Base-by-base conservation (phyloP, 1,284 basidiomycete genomes). In the Takashimella tepidaria region DNA sequence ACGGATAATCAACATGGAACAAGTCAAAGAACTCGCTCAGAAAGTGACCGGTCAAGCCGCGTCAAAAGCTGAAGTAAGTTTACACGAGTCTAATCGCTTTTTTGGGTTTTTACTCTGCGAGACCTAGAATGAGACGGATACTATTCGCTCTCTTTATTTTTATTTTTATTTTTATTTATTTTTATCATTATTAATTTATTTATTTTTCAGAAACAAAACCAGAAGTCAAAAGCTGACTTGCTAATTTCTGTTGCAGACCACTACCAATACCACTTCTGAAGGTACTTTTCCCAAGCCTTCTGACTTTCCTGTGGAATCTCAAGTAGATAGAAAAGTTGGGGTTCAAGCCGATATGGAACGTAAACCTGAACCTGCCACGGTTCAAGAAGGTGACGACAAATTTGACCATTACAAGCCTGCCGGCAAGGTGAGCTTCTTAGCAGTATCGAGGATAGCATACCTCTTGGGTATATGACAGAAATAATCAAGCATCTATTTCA, bases 351-450 rank as follows among this genome's bases (percentile, higher is more conserved):
- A 71, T 41, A 73, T 71, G 68, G 57, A 55, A 47, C 59, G 58
- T 22, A 66, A 68, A 51, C 70, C 70, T 37, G 56, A 61, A 31
- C 20, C 53, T 12, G 64, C 63, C 1, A 66, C 66, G n/a, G 59
- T 69, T 27, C 66, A 72, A 49, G 67, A 77, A 50, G 75, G 73
- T 16, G 64, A 75, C 24, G 68, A 76, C 21, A 70, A 67, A 45
- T 75, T 76, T 55, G 70, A 71, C 45, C 63, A 70, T 31, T 77
- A 78, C 71, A 69, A 72, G 64, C 63, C 71, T 48, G 64, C 66
- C 44, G 63, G 62, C 42, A 69, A 63, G 66, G 63, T 65, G 50
- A 49, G 64, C 31, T 16, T 37, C 8, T 8, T 37, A n/a, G n/a
- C n/a, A n/a, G n/a, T n/a, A n/a, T n/a, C n/a, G n/a, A n/a, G n/a